These are phyloP conservation scores for Trichosporon ovoides DNA, from an alignment of 1,284 basidiomycete species.

Conservation along the genomic window DNA sequence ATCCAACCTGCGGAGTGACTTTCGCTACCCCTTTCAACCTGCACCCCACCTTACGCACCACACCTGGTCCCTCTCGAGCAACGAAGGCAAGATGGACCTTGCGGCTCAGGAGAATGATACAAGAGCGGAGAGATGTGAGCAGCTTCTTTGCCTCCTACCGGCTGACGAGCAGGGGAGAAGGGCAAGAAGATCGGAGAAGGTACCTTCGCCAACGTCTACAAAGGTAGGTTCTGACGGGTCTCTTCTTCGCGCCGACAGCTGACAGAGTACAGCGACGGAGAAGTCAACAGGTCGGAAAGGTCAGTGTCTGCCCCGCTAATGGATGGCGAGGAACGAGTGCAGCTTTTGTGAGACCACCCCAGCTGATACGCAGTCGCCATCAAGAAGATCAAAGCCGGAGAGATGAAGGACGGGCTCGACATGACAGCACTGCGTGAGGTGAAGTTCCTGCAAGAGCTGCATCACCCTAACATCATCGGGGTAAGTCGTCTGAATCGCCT, in stretches of 20 bases:
- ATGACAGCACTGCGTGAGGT: constrained; percentile 99
- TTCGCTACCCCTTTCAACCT: too few species aligned
- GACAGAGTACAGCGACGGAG: constrained; percentile 26
- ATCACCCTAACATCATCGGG: constrained; percentile 92
- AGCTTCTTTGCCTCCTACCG: constrained; percentile 7
- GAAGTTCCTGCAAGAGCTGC: constrained; percentile 89
- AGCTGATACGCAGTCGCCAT: constrained; percentile 66
- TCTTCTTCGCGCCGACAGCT: background rate
- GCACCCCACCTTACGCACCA: background rate
- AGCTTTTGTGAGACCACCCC: constrained; percentile 27
- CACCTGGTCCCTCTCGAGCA: background rate
- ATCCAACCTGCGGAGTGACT: background rate
- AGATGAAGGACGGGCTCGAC: constrained; percentile 96
- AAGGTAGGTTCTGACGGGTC: constrained; percentile 55
- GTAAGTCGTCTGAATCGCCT: constrained; percentile 50
- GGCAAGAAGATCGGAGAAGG: constrained; percentile 91
- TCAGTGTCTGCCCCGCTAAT: constrained; percentile 13
- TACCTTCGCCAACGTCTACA: constrained; percentile 94
- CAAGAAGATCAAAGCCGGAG: constrained; percentile 96
- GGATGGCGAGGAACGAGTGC: too few species aligned
- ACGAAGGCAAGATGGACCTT: constrained; percentile 35
- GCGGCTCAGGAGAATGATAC: constrained; percentile 38
- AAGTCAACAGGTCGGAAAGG: constrained; percentile 38
- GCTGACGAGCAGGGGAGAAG: constrained; percentile 53
- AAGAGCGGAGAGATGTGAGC: constrained; percentile 38